A percentile compares a stretch with the other conserved stretches of the same genome.
Conservation (phyloP, 805 yeast genomes). For the Teunomyces kruisii region DNA sequence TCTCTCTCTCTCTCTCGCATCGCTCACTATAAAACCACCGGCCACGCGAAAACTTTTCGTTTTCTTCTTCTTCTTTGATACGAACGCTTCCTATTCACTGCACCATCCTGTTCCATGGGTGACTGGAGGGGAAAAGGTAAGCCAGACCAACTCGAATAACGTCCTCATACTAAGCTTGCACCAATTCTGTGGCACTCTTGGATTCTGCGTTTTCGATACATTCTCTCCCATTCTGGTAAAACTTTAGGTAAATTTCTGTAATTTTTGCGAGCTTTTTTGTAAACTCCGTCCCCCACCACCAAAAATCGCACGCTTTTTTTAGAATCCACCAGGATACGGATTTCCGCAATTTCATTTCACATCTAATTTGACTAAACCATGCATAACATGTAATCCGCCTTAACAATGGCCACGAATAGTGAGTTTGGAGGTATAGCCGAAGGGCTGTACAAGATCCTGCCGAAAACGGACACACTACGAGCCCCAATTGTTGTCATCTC, state of each 20-base stretch:
- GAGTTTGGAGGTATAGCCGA: no score
- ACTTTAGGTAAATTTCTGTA: no score
- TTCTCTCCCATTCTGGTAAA: no score
- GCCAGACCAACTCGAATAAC: constrained; percentile 30
- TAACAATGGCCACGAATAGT: no score
- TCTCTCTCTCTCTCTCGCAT: no score
- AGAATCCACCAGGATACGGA: neutral
- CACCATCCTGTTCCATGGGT: constrained; percentile 33
- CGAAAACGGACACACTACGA: no score
- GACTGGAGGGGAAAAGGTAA: constrained; percentile 43
- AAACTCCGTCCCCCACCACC: no score
- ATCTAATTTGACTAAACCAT: neutral
- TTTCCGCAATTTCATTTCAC: neutral
- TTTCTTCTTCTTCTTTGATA: constrained; percentile 29
- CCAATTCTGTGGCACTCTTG: constrained; percentile 19
- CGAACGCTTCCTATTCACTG: constrained; percentile 42
- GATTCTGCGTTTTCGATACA: constrained; percentile 44
- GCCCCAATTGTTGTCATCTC: no score
- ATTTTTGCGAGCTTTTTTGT: no score
- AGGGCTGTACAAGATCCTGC: no score
- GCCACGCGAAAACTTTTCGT: neutral
- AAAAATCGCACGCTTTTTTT: no score
- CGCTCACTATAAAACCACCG: neutral
- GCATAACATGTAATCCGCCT: neutral
- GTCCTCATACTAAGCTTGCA: constrained; percentile 37